Evolutionary conservation across 495 filamentous ascomycete genomes (phyloP).

Genomic region (Cercophora newfieldiana): DNA sequence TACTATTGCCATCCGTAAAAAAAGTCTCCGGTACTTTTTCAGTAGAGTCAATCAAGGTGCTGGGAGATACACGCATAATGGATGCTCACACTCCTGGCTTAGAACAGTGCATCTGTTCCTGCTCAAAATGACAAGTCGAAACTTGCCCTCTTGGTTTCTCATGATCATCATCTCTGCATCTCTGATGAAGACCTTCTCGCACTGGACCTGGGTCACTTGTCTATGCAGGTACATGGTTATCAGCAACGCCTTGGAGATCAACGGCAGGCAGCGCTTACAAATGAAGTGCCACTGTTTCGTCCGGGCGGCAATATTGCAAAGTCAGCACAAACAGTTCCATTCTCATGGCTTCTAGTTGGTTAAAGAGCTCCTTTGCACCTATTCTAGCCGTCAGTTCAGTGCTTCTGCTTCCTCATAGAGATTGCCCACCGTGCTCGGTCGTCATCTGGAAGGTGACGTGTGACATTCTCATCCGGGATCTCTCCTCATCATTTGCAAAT

Average conservation of each 20-base stretch:
- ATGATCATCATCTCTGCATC: conserved; percentile 26
- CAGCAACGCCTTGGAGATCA: neutral
- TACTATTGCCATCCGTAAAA: neutral
- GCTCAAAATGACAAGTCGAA: conserved; percentile 23
- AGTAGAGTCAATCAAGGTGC: neutral
- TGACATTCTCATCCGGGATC: neutral
- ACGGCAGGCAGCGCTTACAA: conserved; percentile 12
- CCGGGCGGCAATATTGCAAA: conserved; percentile 19
- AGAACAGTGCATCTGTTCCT: conserved; percentile 28
- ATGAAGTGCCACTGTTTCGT: conserved; percentile 25
- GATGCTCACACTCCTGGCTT: conserved; percentile 20
- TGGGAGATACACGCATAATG: neutral
- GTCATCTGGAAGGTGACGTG: conserved; percentile 11
- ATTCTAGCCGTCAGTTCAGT: neutral
- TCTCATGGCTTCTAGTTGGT: conserved; percentile 25
- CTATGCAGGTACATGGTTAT: neutral
- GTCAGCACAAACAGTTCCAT: conserved; percentile 25
- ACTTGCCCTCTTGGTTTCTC: conserved; percentile 5
- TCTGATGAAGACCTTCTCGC: conserved; percentile 22
- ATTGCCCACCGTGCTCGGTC: neutral
- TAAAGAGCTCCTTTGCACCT: conserved; percentile 18
- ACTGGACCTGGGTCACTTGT: conserved; percentile 23
- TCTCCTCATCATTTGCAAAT: neutral
- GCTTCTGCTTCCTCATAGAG: neutral
- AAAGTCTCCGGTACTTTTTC: neutral